Conservation (phyloP, 805 yeast genomes). For the Candida chilensis region DNA sequence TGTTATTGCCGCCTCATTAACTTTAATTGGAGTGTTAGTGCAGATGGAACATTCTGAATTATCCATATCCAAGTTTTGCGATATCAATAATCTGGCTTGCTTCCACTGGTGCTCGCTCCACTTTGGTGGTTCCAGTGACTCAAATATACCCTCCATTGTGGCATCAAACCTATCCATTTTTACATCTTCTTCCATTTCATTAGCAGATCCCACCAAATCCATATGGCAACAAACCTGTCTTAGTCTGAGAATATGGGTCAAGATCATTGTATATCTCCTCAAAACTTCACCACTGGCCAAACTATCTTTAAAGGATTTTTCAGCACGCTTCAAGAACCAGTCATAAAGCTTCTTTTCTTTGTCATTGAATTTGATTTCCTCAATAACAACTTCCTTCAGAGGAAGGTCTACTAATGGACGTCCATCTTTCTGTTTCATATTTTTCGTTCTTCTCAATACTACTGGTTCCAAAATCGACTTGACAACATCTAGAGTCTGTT, state of each 20-base stretch:
- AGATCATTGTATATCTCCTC: conserved; percentile 65
- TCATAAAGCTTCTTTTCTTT: conserved; percentile 60
- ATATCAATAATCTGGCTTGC: conserved; percentile 4
- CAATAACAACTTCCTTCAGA: conserved; percentile 60
- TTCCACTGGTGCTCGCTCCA: conserved; percentile 9
- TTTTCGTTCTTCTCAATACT: conserved; percentile 75
- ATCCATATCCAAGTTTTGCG: conserved; percentile 11
- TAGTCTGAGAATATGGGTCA: conserved; percentile 74
- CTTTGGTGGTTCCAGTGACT: conserved; percentile 9
- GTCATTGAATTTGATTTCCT: conserved; percentile 56
- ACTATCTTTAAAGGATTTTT: conserved; percentile 49
- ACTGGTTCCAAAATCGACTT: conserved; percentile 81
- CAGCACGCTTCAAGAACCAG: conserved; percentile 61
- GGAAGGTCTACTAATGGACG: conserved; percentile 70
- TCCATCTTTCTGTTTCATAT: conserved; percentile 71
- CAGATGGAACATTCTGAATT: conserved; percentile 81
- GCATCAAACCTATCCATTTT: conserved; percentile 5
- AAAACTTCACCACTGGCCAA: conserved; percentile 58
- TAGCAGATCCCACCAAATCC: conserved; percentile 44
- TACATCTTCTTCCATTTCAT: conserved; percentile 45
- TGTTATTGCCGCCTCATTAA: conserved; percentile 48
- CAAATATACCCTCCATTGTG: conserved; percentile 5
- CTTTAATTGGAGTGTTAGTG: conserved; percentile 53
- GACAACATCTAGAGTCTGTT: conserved; percentile 74
- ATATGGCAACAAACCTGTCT: conserved; percentile 88